Evolutionary conservation across 2,329 filamentous ascomycete species (phyloP).

Genomic region (Cladosporium sphaerospermum): DNA sequence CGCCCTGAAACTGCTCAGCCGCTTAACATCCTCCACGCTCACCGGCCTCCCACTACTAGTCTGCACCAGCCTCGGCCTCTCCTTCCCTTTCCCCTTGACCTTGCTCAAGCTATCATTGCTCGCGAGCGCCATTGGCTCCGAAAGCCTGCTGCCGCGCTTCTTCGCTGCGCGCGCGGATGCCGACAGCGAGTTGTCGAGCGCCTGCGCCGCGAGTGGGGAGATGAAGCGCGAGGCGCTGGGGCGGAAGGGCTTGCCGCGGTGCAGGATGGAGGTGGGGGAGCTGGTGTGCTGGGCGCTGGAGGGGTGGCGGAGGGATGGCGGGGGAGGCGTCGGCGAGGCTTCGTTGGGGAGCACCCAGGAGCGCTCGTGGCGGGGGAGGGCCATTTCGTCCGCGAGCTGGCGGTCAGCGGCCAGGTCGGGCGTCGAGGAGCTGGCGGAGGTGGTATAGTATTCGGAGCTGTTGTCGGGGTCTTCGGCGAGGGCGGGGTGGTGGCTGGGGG

Average conservation of each 20-base stretch:
- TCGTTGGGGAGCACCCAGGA: constrained; percentile 29
- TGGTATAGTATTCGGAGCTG: constrained; percentile 13
- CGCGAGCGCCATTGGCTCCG: constrained; percentile 23
- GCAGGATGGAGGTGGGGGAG: background rate
- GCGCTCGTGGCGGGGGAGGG: constrained; percentile 25
- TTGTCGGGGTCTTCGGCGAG: constrained; percentile 16
- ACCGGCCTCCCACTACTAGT: constrained; percentile 19
- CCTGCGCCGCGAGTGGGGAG: background rate
- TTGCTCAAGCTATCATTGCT: constrained; percentile 26
- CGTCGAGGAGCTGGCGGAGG: background rate
- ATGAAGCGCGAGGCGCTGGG: background rate
- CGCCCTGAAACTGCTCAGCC: constrained; percentile 26
- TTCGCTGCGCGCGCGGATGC: background rate
- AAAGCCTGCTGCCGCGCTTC: constrained; percentile 15
- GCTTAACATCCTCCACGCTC: constrained; percentile 21
- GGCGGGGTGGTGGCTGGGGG: constrained; percentile 18
- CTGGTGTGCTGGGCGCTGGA: constrained; percentile 7
- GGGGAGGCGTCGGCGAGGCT: constrained; percentile 31
- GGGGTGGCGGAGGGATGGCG: constrained; percentile 16
- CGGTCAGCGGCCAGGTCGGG: constrained; percentile 1
- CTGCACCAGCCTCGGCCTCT: constrained; percentile 16
- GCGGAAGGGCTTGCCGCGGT: background rate
- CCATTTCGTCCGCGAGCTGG: constrained; percentile 19
- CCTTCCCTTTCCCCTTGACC: background rate
- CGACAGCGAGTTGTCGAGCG: background rate